A percentile compares a stretch with the other conserved stretches of the same genome.
Conservation (phyloP, 2,329 filamentous ascomycete genomes). For the Magnaporthiopsis rhizophila region DNA sequence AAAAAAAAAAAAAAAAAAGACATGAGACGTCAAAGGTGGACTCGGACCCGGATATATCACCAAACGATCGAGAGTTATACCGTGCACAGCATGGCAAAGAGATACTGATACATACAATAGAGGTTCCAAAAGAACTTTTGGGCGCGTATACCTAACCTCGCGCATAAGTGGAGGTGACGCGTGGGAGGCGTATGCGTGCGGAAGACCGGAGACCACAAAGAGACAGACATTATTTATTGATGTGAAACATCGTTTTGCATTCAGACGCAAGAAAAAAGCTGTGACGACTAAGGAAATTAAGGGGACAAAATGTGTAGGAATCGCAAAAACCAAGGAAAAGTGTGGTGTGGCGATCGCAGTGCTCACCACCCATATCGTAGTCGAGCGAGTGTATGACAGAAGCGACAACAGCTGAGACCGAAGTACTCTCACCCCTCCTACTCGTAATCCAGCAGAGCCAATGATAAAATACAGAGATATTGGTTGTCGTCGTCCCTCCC, state of each 20-base stretch:
- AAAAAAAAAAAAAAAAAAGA: no score
- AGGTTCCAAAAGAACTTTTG: no score
- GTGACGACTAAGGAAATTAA: slow-evolving; percentile 7
- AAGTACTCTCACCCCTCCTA: not conserved
- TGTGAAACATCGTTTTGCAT: slow-evolving; percentile 6
- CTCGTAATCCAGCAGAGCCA: slow-evolving; percentile 1
- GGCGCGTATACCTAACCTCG: no score
- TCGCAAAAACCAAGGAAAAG: slow-evolving; percentile 1
- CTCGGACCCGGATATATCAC: no score
- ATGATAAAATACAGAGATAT: slow-evolving; percentile 2
- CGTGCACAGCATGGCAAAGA: no score
- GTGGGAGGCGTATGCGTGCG: no score
- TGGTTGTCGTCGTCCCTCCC: not conserved
- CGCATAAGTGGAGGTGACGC: no score
- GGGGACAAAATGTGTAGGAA: not conserved
- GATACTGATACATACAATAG: no score
- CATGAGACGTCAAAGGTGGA: not conserved
- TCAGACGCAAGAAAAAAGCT: slow-evolving; percentile 7
- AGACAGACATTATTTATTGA: not conserved
- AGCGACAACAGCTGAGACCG: not conserved
- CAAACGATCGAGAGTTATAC: no score
- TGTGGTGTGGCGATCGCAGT: not conserved
- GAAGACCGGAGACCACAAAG: no score
- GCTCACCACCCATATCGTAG: not conserved
- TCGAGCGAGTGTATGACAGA: not conserved